Evolutionary conservation across 2,329 filamentous ascomycete species (phyloP).

Genomic region (Macrophomina phaseolina): DNA sequence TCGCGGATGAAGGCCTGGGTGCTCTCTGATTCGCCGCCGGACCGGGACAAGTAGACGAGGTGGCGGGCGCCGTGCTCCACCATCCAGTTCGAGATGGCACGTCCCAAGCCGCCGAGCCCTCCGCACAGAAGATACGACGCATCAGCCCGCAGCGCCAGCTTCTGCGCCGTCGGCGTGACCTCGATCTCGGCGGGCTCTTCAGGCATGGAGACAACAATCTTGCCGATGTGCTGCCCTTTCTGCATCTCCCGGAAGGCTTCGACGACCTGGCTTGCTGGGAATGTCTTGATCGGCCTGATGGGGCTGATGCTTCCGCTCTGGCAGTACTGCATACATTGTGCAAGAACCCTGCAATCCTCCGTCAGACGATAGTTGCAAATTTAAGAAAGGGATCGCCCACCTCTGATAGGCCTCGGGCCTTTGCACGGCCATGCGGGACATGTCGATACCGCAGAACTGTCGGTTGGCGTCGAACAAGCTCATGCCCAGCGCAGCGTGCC

Average conservation of each 20-base stretch:
- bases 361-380: background rate
- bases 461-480: conserved; percentile 23
- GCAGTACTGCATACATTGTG: conserved; percentile 4
- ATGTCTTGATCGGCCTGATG: conserved; percentile 38
- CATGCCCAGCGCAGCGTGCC: conserved; percentile 13
- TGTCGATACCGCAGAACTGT: conserved; percentile 19
- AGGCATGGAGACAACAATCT: conserved; percentile 42
- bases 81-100: conserved; percentile 32
- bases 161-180: background rate
- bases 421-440: conserved; percentile 8
- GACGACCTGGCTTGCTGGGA: conserved; percentile 33
- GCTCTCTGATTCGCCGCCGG: conserved; percentile 4
- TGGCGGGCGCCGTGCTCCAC: conserved; percentile 31
- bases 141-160: background rate
- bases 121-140: conserved; percentile 36
- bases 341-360: background rate
- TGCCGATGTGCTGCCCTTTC: conserved; percentile 47
- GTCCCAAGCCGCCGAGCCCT: conserved; percentile 35
- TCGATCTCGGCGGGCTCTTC: conserved; percentile 18
- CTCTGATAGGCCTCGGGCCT: background rate
- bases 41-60: conserved; percentile 30
- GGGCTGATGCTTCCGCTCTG: conserved; percentile 29
- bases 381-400: background rate
- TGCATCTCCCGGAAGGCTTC: conserved; percentile 42
- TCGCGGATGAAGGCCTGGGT: conserved; percentile 27